phyloP scores from a whole-genome alignment of 2,329 filamentous ascomycete species.

The Daldinia sp. region DNA sequence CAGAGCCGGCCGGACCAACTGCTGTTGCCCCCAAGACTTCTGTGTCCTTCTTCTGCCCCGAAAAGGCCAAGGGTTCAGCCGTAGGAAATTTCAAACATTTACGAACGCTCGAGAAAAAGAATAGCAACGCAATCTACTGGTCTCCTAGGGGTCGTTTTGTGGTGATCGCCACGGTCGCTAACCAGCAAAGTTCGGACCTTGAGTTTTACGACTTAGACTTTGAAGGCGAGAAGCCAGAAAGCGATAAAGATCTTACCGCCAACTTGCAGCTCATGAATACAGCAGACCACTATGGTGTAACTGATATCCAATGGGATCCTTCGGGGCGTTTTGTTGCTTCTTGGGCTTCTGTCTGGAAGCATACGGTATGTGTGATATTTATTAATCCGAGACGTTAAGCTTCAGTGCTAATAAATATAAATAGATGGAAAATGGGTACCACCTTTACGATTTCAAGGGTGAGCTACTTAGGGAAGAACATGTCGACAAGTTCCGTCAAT shows the following conservation, averaged over 20 bases:
- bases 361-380: slow-evolving; percentile 71
- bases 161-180: slow-evolving; percentile 90
- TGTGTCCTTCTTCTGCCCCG: slow-evolving; percentile 95
- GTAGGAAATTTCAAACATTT: slow-evolving; percentile 97
- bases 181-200: slow-evolving; percentile 91
- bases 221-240: slow-evolving; percentile 93
- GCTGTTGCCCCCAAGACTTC: slow-evolving; percentile 93
- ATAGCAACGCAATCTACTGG: slow-evolving; percentile 99
- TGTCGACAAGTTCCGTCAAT: slow-evolving; percentile 98
- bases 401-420: slow-evolving; percentile 26
- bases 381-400: not conserved
- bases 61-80: slow-evolving; percentile 84
- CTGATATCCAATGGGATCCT: slow-evolving; percentile 97
- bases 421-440: slow-evolving; percentile 99
- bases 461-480: slow-evolving; percentile 88
- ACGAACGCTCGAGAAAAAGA: slow-evolving; percentile 97
- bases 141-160: slow-evolving; percentile 95
- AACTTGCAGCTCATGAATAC: slow-evolving; percentile 96
- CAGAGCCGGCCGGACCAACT: slow-evolving; percentile 79
- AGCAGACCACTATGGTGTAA: slow-evolving; percentile 95
- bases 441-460: slow-evolving; percentile 96
- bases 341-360: slow-evolving; percentile 95
- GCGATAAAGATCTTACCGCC: slow-evolving; percentile 91
- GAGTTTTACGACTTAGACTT: slow-evolving; percentile 99
- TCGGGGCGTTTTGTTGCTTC: slow-evolving; percentile 94